These are phyloP conservation scores for Caulochytrium protostelioides DNA, from an alignment of 371 early-diverging fungal genomes.

Conservation along the genomic window DNA sequence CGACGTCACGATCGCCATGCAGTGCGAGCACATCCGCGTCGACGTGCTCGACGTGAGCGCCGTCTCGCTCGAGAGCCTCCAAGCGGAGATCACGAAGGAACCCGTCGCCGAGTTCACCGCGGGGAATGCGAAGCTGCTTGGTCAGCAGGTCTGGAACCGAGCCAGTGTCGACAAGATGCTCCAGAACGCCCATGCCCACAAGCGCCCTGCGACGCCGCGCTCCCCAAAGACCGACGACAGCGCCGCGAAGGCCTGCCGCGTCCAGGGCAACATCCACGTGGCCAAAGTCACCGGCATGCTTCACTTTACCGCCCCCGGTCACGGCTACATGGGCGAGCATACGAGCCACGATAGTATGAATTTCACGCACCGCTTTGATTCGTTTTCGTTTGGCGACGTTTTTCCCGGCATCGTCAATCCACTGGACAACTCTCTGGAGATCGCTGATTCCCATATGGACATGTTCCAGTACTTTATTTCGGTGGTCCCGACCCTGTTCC, in stretches of 20 bases:
- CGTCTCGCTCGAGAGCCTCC: too few relatives aligned
- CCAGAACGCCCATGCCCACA: too few relatives aligned
- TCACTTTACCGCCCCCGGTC: conserved; percentile 71
- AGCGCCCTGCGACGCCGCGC: too few relatives aligned
- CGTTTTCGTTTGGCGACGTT: conserved; percentile 62
- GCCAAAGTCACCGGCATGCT: conserved; percentile 69
- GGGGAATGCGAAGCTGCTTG: too few relatives aligned
- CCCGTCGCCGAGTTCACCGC: too few relatives aligned
- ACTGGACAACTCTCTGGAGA: conserved; percentile 52
- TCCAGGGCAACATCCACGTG: conserved; percentile 47
- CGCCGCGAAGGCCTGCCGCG: conserved; percentile 39
- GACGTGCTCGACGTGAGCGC: conserved; percentile 28
- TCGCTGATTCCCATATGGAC: conserved; percentile 37
- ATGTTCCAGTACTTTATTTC: conserved; percentile 63
- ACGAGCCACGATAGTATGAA: conserved; percentile 62
- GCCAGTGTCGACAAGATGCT: too few relatives aligned
- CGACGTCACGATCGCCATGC: conserved; percentile 72
- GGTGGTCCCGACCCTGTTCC: conserved; percentile 66
- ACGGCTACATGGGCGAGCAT: conserved; percentile 45
- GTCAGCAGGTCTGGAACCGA: too few relatives aligned
- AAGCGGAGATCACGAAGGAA: too few relatives aligned
- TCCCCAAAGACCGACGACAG: too few relatives aligned
- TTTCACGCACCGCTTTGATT: conserved; percentile 79
- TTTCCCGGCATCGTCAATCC: conserved; percentile 73
- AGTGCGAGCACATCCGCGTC: conserved; percentile 33